These are phyloP conservation scores for Tilletia walkeri DNA, from an alignment of 1,284 basidiomycete genomes.

Conservation along the genomic window DNA sequence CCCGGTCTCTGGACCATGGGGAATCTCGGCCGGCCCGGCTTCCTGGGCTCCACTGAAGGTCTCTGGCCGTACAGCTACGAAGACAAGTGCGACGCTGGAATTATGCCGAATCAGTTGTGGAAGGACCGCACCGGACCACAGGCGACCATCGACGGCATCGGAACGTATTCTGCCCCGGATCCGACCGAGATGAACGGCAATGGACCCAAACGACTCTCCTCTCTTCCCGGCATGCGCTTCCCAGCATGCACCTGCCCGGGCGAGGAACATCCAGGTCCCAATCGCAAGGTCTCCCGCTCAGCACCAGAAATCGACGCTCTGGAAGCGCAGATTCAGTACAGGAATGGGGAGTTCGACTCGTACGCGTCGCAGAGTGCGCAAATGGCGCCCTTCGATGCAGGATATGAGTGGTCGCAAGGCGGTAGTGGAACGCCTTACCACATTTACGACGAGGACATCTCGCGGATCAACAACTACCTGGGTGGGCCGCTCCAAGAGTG, in stretches of 20 bases:
- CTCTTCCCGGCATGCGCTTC: constrained; percentile 26
- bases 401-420: constrained; percentile 42
- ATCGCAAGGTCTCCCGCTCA: constrained; percentile 21
- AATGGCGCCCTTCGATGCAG: constrained; percentile 23
- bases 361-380: constrained; percentile 24
- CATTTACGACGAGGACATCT: constrained; percentile 37
- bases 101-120: constrained; percentile 26
- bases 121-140: constrained; percentile 20
- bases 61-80: constrained; percentile 30
- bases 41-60: constrained; percentile 26
- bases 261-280: constrained; percentile 28
- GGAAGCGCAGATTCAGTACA: constrained; percentile 26
- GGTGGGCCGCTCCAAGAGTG: constrained; percentile 30
- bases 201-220: constrained; percentile 22
- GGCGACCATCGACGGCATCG: constrained; percentile 23
- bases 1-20: constrained; percentile 29
- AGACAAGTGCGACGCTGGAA: constrained; percentile 27
- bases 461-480: constrained; percentile 47
- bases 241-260: constrained; percentile 26
- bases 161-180: constrained; percentile 25
- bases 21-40: constrained; percentile 26
- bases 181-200: constrained; percentile 20
- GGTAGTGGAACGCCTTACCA: constrained; percentile 24
- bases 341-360: constrained; percentile 9
- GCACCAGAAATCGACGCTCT: constrained; percentile 27